These are phyloP conservation scores for Ulvella scutata DNA, from an alignment of 139 green algal species.

Conservation along the genomic window DNA sequence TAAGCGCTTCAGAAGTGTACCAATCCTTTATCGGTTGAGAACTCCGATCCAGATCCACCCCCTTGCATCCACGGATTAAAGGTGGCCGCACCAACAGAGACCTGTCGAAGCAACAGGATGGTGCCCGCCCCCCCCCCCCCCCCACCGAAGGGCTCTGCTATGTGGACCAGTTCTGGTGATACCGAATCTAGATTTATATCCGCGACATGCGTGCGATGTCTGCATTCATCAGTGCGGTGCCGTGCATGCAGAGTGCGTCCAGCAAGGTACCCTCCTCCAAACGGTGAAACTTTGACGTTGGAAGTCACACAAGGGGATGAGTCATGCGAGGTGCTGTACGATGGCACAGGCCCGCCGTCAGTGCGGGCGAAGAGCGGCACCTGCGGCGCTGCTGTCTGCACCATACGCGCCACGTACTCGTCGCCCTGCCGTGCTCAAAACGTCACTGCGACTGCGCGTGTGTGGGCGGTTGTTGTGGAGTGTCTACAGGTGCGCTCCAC, in stretches of 20 bases:
- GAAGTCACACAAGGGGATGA: background rate
- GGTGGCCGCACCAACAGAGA: too few species aligned
- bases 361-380: background rate
- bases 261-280: background rate
- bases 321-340: background rate
- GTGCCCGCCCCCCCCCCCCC: background rate
- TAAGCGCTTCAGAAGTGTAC: too few species aligned
- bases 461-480: conserved; percentile 1
- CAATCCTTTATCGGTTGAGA: too few species aligned
- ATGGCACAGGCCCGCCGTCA: background rate
- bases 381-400: background rate
- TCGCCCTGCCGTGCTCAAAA: background rate
- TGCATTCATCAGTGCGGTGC: background rate
- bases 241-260: background rate
- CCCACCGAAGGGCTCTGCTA: too few species aligned
- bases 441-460: background rate
- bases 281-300: background rate
- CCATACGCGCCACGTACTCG: background rate
- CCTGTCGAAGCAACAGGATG: background rate
- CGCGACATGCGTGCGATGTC: background rate
- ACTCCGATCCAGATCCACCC: too few species aligned
- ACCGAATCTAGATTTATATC: background rate
- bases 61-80: too few species aligned
- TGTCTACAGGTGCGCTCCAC: background rate
- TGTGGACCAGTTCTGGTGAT: too few species aligned